phyloP scores from a whole-genome alignment of 371 early-diverging fungal species.

The Apophysomyces ossiformis region DNA sequence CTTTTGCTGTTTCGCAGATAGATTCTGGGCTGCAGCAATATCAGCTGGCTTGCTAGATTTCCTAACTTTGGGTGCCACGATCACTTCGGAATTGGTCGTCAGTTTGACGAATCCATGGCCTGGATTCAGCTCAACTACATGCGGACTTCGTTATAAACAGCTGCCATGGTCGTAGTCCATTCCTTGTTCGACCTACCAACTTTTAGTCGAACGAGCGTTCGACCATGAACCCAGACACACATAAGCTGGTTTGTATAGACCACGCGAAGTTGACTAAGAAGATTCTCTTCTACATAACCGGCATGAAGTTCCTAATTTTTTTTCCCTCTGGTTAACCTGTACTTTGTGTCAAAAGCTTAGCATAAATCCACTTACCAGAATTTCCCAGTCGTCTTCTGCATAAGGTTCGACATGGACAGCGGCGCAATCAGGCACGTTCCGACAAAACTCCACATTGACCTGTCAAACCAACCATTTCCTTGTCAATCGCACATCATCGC shows the following conservation, averaged over 20 bases:
- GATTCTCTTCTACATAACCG: slow-evolving; percentile 78
- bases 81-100: slow-evolving; percentile 73
- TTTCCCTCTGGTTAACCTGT: not conserved
- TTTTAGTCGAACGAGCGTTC: slow-evolving; percentile 59
- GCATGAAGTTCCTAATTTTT: slow-evolving; percentile 74
- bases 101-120: slow-evolving; percentile 61
- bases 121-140: slow-evolving; percentile 66
- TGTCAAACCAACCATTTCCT: slow-evolving; percentile 21
- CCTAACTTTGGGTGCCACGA: slow-evolving; percentile 79
- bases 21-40: slow-evolving; percentile 18
- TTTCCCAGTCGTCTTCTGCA: slow-evolving; percentile 89
- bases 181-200: slow-evolving; percentile 49
- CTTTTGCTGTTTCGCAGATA: slow-evolving; percentile 22
- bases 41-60: slow-evolving; percentile 25
- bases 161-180: too few species aligned
- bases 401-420: slow-evolving; percentile 80
- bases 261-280: slow-evolving; percentile 77
- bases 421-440: slow-evolving; percentile 59
- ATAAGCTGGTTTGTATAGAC: slow-evolving; percentile 69
- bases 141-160: not conserved
- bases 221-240: slow-evolving; percentile 77
- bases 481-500: not conserved
- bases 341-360: not conserved
- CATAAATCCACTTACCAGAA: slow-evolving; percentile 58
- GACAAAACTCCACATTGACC: slow-evolving; percentile 69